A percentile compares a stretch with the other conserved stretches of the same genome.
Conservation (phyloP, 164 flowering plant genomes). For the Chimonanthus salicifolius region DNA sequence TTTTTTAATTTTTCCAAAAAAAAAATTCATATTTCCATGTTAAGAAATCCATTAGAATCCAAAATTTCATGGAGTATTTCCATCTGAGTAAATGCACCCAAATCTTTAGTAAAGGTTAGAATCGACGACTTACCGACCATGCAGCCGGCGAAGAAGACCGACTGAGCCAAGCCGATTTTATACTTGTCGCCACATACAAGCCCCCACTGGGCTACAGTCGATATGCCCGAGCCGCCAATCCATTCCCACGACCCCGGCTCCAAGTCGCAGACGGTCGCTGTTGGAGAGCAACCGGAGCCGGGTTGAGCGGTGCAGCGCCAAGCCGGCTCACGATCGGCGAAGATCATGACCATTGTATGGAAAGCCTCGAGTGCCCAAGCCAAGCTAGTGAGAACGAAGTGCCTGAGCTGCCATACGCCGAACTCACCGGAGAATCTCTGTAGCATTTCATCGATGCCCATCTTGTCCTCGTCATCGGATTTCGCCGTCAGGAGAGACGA, state of each 20-base stretch:
- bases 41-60: too few species aligned
- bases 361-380: conserved; percentile 93
- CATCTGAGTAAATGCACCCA: too few species aligned
- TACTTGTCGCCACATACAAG: conserved; percentile 69
- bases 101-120: background rate
- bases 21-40: too few species aligned
- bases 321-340: conserved; percentile 78
- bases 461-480: conserved; percentile 19
- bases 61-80: too few species aligned
- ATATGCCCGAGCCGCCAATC: conserved; percentile 49
- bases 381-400: conserved; percentile 68
- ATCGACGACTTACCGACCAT: conserved; percentile 62
- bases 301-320: conserved; percentile 38
- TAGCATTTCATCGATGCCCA: conserved; percentile 77
- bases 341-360: conserved; percentile 97
- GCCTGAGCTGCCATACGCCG: conserved; percentile 74
- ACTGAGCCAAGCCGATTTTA: conserved; percentile 79
- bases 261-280: conserved; percentile 38
- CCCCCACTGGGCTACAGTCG: conserved; percentile 80
- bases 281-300: conserved; percentile 1
- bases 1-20: too few species aligned
- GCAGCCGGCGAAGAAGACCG: conserved; percentile 82
- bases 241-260: conserved; percentile 79
- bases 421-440: conserved; percentile 70
- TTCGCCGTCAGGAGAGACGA: conserved; percentile 13